Conservation (phyloP, 495 filamentous ascomycete species). For the Rhypophila decipiens region DNA sequence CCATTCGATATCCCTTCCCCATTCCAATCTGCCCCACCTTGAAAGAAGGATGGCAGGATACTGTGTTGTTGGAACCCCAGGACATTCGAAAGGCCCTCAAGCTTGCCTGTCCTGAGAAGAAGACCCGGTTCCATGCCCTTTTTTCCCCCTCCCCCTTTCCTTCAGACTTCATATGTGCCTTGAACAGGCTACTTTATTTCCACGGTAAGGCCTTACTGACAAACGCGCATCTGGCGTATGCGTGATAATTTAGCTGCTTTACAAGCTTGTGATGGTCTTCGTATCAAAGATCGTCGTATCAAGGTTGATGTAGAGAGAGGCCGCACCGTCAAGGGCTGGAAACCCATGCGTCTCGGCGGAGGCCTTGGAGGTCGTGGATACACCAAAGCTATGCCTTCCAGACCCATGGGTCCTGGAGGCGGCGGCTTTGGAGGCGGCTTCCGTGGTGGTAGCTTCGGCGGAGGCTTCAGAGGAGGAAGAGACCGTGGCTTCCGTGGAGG, state of each 20-base stretch:
- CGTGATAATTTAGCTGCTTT: slow-evolving; percentile 48
- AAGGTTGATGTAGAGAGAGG: slow-evolving; percentile 96
- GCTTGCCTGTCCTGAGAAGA: slow-evolving; percentile 43
- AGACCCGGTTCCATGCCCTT: slow-evolving; percentile 6
- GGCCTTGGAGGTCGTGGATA: slow-evolving; percentile 90
- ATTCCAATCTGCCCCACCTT: slow-evolving; percentile 13
- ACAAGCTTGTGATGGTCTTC: slow-evolving; percentile 69
- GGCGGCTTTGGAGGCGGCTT: slow-evolving; percentile 60
- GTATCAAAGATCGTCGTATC: slow-evolving; percentile 85
- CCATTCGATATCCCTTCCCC: slow-evolving; percentile 33
- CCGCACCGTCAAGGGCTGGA: slow-evolving; percentile 91
- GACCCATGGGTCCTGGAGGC: slow-evolving; percentile 67
- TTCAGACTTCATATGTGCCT: slow-evolving; percentile 11
- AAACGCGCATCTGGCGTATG: slow-evolving; percentile 48
- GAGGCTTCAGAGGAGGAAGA: slow-evolving; percentile 40
- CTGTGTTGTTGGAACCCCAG: slow-evolving; percentile 21
- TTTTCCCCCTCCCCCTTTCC: slow-evolving; percentile 8
- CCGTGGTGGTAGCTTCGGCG: slow-evolving; percentile 38
- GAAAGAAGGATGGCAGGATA: neutral
- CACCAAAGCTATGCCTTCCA: slow-evolving; percentile 72
- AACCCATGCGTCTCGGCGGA: slow-evolving; percentile 84
- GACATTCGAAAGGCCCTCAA: slow-evolving; percentile 44
- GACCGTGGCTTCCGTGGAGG: slow-evolving; percentile 51
- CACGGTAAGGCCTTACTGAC: slow-evolving; percentile 52
- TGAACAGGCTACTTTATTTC: slow-evolving; percentile 27